Conservation (phyloP, 345 rosid species). For the Acer campestre region DNA sequence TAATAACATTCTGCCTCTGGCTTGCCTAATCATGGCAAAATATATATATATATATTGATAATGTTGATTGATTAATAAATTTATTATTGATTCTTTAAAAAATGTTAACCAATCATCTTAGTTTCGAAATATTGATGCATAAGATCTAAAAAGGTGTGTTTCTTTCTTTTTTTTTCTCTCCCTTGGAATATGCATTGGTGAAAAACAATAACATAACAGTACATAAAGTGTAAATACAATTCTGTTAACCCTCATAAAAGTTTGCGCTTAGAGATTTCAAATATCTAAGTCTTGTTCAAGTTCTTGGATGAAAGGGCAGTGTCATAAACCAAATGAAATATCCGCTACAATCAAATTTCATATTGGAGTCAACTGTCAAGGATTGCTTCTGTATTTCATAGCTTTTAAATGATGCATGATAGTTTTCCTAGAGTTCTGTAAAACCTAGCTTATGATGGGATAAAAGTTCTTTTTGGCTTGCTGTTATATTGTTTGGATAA, state of each 20-base stretch:
- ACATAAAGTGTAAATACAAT: not conserved
- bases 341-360: not conserved
- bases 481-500: not conserved
- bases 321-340: conserved; percentile 9
- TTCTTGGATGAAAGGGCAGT: conserved; percentile 2
- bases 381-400: conserved; percentile 6
- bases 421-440: not conserved
- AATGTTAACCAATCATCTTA: not conserved
- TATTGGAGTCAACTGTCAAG: not conserved
- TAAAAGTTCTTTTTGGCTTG: not conserved
- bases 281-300: not conserved
- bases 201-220: not conserved
- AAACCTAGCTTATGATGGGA: not conserved
- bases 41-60: not conserved
- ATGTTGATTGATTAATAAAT: conserved; percentile 7
- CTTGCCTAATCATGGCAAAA: not conserved
- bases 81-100: not conserved
- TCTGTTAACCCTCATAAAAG: not conserved
- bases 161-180: not conserved
- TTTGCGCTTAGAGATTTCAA: not conserved
- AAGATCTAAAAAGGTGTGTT: not conserved
- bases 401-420: not conserved
- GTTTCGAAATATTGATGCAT: conserved; percentile 2
- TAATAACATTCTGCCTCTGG: not conserved
- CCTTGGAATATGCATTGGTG: not conserved